Percentiles rank a stretch among this genome's conserved stretches.
phyloP scores from a whole-genome alignment of 495 filamentous ascomycete species.

The Penicillium diatomitis region DNA sequence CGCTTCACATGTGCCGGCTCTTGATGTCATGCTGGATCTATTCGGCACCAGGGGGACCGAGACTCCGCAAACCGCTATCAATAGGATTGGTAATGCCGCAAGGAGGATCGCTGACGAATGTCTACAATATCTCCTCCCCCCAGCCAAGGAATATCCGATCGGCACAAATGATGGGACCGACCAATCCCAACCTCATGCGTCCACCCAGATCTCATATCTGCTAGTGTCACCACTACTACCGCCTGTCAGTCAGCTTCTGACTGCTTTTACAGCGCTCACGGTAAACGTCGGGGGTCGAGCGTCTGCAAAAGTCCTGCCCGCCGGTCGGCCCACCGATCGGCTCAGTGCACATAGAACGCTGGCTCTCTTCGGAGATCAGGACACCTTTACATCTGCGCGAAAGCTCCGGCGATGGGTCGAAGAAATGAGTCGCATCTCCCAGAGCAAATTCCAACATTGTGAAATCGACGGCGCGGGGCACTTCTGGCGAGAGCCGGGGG shows the following conservation, averaged over 20 bases:
- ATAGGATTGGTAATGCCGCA: constrained; percentile 61
- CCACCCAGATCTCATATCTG: constrained; percentile 51
- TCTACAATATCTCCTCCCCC: constrained; percentile 26
- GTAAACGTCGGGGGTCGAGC: constrained; percentile 17
- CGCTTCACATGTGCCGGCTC: constrained; percentile 57
- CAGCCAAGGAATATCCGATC: constrained; percentile 1
- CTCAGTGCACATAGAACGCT: constrained; percentile 51
- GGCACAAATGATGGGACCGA: background rate
- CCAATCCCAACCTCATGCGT: constrained; percentile 4
- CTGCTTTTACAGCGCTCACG: constrained; percentile 38
- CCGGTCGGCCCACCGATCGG: constrained; percentile 42
- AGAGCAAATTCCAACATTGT: constrained; percentile 38
- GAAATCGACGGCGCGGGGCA: constrained; percentile 67
- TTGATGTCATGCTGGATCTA: constrained; percentile 46
- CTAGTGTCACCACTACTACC: constrained; percentile 73
- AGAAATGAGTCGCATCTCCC: constrained; percentile 35
- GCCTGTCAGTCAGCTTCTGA: constrained; percentile 48
- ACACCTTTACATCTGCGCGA: constrained; percentile 56
- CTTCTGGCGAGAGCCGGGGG: constrained; percentile 69
- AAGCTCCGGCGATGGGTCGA: constrained; percentile 65
- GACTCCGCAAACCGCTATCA: constrained; percentile 40
- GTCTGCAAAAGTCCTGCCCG: constrained; percentile 21
- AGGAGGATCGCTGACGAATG: constrained; percentile 49
- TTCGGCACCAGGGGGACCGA: constrained; percentile 38
- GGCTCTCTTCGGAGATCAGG: constrained; percentile 69